Evolutionary conservation across 169 alveolate species (phyloP).

Genomic region (Perkinsus olseni): DNA sequence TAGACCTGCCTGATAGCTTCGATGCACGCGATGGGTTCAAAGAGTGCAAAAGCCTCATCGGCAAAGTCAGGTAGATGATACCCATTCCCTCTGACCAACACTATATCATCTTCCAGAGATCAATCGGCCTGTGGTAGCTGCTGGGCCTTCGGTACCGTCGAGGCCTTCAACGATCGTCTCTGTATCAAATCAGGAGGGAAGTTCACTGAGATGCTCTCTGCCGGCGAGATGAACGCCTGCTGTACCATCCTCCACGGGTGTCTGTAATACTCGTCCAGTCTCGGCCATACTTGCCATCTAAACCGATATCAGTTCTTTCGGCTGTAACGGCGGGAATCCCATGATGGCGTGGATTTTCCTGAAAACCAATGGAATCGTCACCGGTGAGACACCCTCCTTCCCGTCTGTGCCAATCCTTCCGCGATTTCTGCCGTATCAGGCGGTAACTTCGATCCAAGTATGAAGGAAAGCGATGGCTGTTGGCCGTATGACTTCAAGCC

Average conservation of each 20-base stretch:
- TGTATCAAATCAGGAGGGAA: constrained; percentile 44
- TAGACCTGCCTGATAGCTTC: not conserved
- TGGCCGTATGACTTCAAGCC: constrained; percentile 32
- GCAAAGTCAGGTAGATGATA: not conserved
- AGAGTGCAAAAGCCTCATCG: not conserved
- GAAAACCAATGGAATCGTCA: not conserved
- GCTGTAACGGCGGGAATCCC: not conserved
- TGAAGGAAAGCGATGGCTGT: constrained; percentile 23
- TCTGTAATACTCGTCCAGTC: not conserved
- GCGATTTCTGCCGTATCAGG: not conserved
- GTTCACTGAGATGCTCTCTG: constrained; percentile 22
- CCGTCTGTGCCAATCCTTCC: not conserved
- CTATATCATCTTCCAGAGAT: constrained; percentile 28
- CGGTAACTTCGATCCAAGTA: not conserved
- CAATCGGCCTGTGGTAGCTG: constrained; percentile 71
- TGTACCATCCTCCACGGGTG: not conserved
- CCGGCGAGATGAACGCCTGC: constrained; percentile 17
- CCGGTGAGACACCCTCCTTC: not conserved
- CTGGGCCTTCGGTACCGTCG: constrained; percentile 80
- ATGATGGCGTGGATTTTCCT: not conserved
- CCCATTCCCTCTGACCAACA: not conserved
- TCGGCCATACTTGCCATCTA: not conserved
- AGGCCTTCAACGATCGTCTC: constrained; percentile 65
- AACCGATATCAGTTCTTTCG: not conserved
- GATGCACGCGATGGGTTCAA: not conserved